A percentile compares a stretch with the other conserved stretches of the same genome.
phyloP scores from a whole-genome alignment of 1,139 yeast genomes.

The Zygosaccharomyces pseudobailii region DNA sequence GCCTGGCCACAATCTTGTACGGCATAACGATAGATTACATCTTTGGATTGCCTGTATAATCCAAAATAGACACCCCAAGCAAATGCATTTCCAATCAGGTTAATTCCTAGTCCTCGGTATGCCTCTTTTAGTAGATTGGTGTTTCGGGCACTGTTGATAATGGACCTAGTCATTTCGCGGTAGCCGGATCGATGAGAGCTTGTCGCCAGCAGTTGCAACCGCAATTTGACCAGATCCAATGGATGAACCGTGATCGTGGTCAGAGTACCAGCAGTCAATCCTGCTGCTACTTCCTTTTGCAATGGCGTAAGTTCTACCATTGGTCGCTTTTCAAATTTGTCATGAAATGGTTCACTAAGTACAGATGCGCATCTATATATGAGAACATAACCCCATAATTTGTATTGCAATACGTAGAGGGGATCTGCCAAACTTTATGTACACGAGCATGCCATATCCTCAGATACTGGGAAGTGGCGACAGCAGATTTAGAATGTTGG shows the following conservation, averaged over 20 bases:
- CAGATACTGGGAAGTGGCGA: slow-evolving; percentile 67
- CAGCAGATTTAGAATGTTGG: slow-evolving; percentile 56
- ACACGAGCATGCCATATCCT: background rate
- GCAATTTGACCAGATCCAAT: slow-evolving; percentile 73
- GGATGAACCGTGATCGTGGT: slow-evolving; percentile 87
- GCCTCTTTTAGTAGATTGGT: slow-evolving; percentile 33
- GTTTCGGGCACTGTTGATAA: slow-evolving; percentile 10
- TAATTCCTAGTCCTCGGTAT: slow-evolving; percentile 80
- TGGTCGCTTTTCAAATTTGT: slow-evolving; percentile 4
- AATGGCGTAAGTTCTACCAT: slow-evolving; percentile 24
- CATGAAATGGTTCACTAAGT: slow-evolving; percentile 3
- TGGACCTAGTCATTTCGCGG: slow-evolving; percentile 14
- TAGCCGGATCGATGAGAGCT: slow-evolving; percentile 17
- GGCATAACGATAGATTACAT: slow-evolving; percentile 22
- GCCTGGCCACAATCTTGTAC: slow-evolving; percentile 1
- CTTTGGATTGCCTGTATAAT: slow-evolving; percentile 59
- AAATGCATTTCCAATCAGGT: slow-evolving; percentile 71
- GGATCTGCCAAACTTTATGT: background rate
- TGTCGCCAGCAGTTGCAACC: slow-evolving; percentile 52
- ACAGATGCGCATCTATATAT: slow-evolving; percentile 7
- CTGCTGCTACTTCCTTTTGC: slow-evolving; percentile 60
- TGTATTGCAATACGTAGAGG: background rate
- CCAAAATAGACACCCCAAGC: slow-evolving; percentile 90
- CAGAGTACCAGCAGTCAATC: slow-evolving; percentile 74
- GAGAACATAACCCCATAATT: slow-evolving; percentile 2